Evolutionary conservation across 108 stramenopile species (phyloP).

Genomic region (Discostella stelligeroides): DNA sequence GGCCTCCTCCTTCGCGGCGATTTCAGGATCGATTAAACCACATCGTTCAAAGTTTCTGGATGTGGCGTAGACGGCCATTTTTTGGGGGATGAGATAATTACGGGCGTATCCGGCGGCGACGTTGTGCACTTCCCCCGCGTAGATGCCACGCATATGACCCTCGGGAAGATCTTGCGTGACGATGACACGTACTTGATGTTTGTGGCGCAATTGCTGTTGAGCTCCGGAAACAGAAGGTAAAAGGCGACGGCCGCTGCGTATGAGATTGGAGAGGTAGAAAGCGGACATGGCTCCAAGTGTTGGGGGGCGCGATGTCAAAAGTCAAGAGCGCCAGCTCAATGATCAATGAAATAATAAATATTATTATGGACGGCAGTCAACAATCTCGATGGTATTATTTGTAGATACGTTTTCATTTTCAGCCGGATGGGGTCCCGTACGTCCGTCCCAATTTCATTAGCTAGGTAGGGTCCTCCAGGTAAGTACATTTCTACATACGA

Average conservation of each 20-base stretch:
- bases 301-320: no score
- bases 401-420: no score
- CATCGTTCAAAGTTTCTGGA: constrained; percentile 77
- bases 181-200: constrained; percentile 84
- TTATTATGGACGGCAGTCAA: no score
- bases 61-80: constrained; percentile 82
- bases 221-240: neutral
- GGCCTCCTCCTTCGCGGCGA: constrained; percentile 72
- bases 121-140: constrained; percentile 72
- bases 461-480: no score
- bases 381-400: no score
- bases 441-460: no score
- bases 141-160: constrained; percentile 60
- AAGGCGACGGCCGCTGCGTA: neutral
- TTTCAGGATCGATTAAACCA: constrained; percentile 73
- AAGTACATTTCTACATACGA: no score
- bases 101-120: constrained; percentile 90
- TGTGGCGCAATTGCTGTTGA: constrained; percentile 35
- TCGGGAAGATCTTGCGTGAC: constrained; percentile 75
- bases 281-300: no score
- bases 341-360: no score
- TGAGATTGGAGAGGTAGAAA: neutral
- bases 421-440: no score
- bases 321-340: no score
- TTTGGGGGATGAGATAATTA: constrained; percentile 79